Percentiles rank a stretch among this genome's conserved stretches.
Evolutionary conservation across 2,329 filamentous ascomycete species (phyloP).

Genomic region (Colletotrichum spinosum): DNA sequence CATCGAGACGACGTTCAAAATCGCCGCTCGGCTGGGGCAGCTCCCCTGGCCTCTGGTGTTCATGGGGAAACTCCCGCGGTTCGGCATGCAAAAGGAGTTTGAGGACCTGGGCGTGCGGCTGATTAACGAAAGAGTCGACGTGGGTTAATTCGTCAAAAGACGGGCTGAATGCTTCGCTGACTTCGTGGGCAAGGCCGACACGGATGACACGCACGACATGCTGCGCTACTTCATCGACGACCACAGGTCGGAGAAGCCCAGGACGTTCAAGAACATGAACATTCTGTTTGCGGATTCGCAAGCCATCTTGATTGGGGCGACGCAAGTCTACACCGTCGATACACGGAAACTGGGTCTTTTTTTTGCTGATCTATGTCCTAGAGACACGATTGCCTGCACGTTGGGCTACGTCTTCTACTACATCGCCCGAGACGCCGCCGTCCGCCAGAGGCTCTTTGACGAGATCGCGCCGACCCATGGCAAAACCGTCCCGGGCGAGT

Average conservation of each 20-base stretch:
- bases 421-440: conserved; percentile 28
- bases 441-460: conserved; percentile 23
- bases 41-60: conserved; percentile 41
- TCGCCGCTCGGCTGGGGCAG: conserved; percentile 37
- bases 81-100: conserved; percentile 38
- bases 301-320: conserved; percentile 41
- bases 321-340: conserved; percentile 16
- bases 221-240: conserved; percentile 42
- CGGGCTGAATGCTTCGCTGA: not conserved
- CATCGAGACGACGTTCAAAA: conserved; percentile 40
- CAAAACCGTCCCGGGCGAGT: conserved; percentile 37
- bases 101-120: conserved; percentile 61
- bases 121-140: conserved; percentile 40
- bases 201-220: conserved; percentile 41
- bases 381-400: conserved; percentile 38
- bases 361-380: not conserved
- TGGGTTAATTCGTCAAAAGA: conserved; percentile 3
- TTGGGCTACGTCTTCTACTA: conserved; percentile 37
- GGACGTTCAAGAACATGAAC: conserved; percentile 39
- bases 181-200: conserved; percentile 13
- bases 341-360: not conserved
- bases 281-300: conserved; percentile 39
- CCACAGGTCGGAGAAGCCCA: conserved; percentile 39
- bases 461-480: conserved; percentile 36
- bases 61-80: conserved; percentile 23